These are phyloP conservation scores for Podospora tetraspora DNA, from an alignment of 495 filamentous ascomycete genomes.

Conservation along the genomic window DNA sequence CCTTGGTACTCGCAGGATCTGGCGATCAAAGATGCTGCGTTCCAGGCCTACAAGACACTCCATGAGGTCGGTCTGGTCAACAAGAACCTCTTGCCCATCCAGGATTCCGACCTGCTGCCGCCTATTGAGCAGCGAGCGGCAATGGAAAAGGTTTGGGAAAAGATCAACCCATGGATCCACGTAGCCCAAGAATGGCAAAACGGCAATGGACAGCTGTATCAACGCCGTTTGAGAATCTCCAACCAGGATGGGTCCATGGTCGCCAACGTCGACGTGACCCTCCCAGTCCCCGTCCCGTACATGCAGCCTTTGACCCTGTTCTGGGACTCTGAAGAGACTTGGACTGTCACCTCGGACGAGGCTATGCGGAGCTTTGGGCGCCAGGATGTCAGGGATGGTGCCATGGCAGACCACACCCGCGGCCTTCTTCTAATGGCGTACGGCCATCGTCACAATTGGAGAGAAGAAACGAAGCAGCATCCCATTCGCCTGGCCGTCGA, in stretches of 20 bases:
- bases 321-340: slow-evolving; percentile 43
- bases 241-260: slow-evolving; percentile 28
- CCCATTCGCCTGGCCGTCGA: slow-evolving; percentile 29
- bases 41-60: slow-evolving; percentile 70
- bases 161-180: slow-evolving; percentile 61
- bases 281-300: slow-evolving; percentile 41
- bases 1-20: slow-evolving; percentile 67
- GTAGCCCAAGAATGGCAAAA: slow-evolving; percentile 52
- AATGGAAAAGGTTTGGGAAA: slow-evolving; percentile 48
- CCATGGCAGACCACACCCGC: slow-evolving; percentile 37
- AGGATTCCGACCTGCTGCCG: slow-evolving; percentile 30
- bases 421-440: slow-evolving; percentile 49
- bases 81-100: slow-evolving; percentile 67
- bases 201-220: slow-evolving; percentile 19
- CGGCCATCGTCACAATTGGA: slow-evolving; percentile 32
- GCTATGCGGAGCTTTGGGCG: slow-evolving; percentile 17
- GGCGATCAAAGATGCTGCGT: slow-evolving; percentile 78
- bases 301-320: slow-evolving; percentile 44
- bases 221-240: slow-evolving; percentile 27
- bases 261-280: slow-evolving; percentile 41
- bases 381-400: slow-evolving; percentile 17
- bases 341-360: slow-evolving; percentile 34
- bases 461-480: slow-evolving; percentile 34
- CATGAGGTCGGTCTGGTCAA: slow-evolving; percentile 68
- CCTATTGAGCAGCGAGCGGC: slow-evolving; percentile 43